Base-by-base conservation (phyloP, 106 monocot genomes). In the Xerophyta viscosa region DNA sequence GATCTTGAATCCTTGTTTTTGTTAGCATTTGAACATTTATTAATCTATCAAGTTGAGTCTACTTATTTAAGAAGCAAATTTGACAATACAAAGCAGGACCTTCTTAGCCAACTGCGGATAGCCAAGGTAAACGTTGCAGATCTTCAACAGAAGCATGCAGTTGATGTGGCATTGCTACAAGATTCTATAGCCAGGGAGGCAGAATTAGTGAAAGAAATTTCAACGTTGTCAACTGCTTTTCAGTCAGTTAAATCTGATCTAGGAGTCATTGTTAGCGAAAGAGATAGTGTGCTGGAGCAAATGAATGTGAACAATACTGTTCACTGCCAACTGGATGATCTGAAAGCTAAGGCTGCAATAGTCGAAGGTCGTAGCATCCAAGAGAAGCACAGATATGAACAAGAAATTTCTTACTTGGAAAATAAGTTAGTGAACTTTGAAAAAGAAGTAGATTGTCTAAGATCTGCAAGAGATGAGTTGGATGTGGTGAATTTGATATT, bases 61-160 rank as follows among this genome's bases (percentile, higher is more conserved):
- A 69, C 63, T 68, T 90, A 73, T 52, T 47, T 82, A 45, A 65
- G 43, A 62, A 73, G 46, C 64, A 74, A 76, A 19, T 72, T 62
- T 49, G 33, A 56, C 31, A 47, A 19, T n/a, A 60, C 6, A 20
- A 54, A 64, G 25, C 46, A 59, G 41, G 72, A 65, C 24, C 23
- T 72, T 37, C 24, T 57, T 64, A 48, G 60, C 4, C 60, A 73
- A 41, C 28, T 65, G 22, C 53, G 64, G 20, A 27, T 17, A 23
- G 27, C 74, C 19, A 51, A 73, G 52, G 45, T 12, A 4, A 48
- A 60, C 39, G 29, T 66, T 51, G 50, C 67, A 17, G 63, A 79
- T 41, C 68, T 84, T 30, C 54, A 69, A 18, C 26, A 43, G 31
- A 77, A 74, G 46, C 51, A 73, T 47, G n/a, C 20, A 43, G 57